Base-by-base conservation (phyloP, 345 rosid genomes). In the Arabidopsis arenosa region DNA sequence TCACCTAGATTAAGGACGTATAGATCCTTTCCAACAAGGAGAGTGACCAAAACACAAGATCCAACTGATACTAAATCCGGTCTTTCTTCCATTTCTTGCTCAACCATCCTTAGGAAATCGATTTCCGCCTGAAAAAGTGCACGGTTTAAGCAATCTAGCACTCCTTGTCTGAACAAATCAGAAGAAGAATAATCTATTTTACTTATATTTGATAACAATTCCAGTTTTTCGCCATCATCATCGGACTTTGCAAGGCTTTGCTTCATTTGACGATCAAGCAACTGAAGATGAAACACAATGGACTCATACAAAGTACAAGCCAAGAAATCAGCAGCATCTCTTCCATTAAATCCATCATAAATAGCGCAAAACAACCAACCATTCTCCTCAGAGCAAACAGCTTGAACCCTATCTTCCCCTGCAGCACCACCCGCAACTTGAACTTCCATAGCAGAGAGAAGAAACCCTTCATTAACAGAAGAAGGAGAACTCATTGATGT, bases 371-470 rank as follows among this genome's bases (percentile, higher is more conserved):
- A 92, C 9, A 95, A 86, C 96, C 89, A 90, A 17, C 96, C 97
- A 23, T 92, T 86, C 82, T 95, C 99, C 78, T 92, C 97, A 66
- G 97, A 95, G 77, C 99, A 95, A 74, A 95, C 96, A 47, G 97
- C 99, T 75, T 92, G 99, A 74, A 95, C 97, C 65, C 97, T 86
- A 81, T 90, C 99, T 81, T 95, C 97, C 26, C 99, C 99, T 10
- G 99, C 99, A 72, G 99, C 99, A 64, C 99, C 99, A 13, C 97
- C 99, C 3, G 99, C 99, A 62, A 90, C 88, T 79, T 95, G 99
- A 70, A 95, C 87, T 76, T 95, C 97, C 81, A 72, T 80, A 40
- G 87, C 82, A 73, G 81, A 87, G 18, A 73, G 78, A 73, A 72
- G 58, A 80, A 90, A 92, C 56, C 92, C 85, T 67, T 95, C 97